These are phyloP conservation scores for Hypomyces perniciosus DNA, from an alignment of 2,329 filamentous ascomycete genomes.

Conservation along the genomic window DNA sequence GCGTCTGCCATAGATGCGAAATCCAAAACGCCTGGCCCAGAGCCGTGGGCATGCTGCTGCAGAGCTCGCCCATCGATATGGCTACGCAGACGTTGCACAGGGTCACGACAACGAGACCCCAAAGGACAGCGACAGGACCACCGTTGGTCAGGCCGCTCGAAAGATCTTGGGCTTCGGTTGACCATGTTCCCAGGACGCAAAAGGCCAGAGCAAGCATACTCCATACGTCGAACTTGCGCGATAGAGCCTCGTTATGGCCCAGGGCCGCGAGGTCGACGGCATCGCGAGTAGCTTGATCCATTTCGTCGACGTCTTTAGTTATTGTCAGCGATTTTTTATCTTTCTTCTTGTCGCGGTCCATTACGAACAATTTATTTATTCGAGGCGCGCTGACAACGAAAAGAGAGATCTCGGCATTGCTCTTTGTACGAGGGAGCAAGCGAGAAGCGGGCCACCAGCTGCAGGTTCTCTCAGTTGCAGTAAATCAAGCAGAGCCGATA, in stretches of 20 bases:
- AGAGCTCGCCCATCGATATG: conserved; percentile 49
- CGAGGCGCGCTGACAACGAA: too few relatives aligned
- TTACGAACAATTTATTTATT: too few relatives aligned
- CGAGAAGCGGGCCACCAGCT: too few relatives aligned
- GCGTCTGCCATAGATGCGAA: conserved; percentile 30
- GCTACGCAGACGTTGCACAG: conserved; percentile 48
- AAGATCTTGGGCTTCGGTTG: conserved; percentile 46
- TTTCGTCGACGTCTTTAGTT: conserved; percentile 28
- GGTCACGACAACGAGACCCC: conserved; percentile 49
- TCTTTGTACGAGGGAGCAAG: too few relatives aligned
- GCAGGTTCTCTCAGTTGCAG: too few relatives aligned
- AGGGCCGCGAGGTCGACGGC: conserved; percentile 35
- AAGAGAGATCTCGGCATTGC: too few relatives aligned
- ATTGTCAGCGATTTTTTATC: conserved; percentile 2
- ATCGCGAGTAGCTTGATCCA: conserved; percentile 28
- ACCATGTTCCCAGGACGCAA: conserved; percentile 52
- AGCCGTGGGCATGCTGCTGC: conserved; percentile 54
- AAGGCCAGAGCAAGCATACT: conserved; percentile 54
- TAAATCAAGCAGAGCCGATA: too few relatives aligned
- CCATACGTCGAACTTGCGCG: conserved; percentile 45
- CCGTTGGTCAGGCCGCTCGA: conserved; percentile 47
- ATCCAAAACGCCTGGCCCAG: conserved; percentile 55
- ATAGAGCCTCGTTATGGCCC: conserved; percentile 34
- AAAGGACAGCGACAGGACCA: conserved; percentile 48
- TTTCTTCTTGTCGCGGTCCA: neutral